phyloP scores from a whole-genome alignment of 2,329 filamentous ascomycete genomes.

The Chalaropsis thielavioides region DNA sequence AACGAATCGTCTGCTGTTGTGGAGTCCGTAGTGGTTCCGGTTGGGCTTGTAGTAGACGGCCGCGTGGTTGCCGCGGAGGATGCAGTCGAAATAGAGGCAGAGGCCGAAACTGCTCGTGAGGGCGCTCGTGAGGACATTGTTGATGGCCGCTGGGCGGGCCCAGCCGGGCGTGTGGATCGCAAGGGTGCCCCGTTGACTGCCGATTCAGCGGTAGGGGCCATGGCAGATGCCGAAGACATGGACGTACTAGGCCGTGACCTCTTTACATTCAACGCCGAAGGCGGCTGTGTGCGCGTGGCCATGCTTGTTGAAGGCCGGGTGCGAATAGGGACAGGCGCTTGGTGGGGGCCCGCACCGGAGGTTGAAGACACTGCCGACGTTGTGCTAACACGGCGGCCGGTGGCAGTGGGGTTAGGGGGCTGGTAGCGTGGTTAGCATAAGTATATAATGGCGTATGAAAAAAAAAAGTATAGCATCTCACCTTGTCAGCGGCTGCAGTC shows the following conservation, averaged over 20 bases:
- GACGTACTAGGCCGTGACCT: constrained; percentile 14
- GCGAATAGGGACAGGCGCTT: background rate
- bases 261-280: constrained; percentile 11
- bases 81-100: background rate
- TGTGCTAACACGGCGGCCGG: constrained; percentile 36
- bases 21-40: background rate
- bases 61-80: constrained; percentile 13
- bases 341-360: background rate
- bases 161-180: background rate
- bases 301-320: constrained; percentile 10
- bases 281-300: background rate
- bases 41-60: constrained; percentile 15
- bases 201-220: background rate
- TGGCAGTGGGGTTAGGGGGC: constrained; percentile 1
- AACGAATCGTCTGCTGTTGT: constrained; percentile 29
- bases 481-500: constrained; percentile 27
- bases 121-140: constrained; percentile 10
- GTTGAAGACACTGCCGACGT: constrained; percentile 27
- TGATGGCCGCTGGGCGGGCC: background rate
- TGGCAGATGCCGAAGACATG: background rate
- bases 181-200: background rate
- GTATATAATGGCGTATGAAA: background rate
- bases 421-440: background rate
- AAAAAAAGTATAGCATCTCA: constrained; percentile 17
- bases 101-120: constrained; percentile 3